Percentiles rank a stretch among this genome's conserved stretches.
phyloP scores from a whole-genome alignment of 768 basidiomycete genomes.

The Botryobasidium botryosum region DNA sequence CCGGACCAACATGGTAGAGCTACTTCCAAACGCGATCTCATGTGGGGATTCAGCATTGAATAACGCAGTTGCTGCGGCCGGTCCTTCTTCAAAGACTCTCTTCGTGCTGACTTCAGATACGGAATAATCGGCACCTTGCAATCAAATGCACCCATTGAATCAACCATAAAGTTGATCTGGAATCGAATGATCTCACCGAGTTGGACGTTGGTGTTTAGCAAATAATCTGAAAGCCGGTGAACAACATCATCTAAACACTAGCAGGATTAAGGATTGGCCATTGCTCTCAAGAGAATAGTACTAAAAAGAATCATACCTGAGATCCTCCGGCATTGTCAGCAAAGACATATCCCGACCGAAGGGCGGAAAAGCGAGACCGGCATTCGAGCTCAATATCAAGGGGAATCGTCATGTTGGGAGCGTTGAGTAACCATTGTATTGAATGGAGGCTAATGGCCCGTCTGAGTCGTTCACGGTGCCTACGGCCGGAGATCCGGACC shows the following conservation, averaged over 20 bases:
- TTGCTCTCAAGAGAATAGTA: neutral
- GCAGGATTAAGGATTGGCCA: neutral
- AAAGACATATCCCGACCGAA: too few species aligned
- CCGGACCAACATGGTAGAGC: constrained; percentile 51
- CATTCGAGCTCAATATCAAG: too few species aligned
- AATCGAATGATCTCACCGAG: constrained; percentile 21
- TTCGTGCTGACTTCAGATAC: constrained; percentile 36
- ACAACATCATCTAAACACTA: constrained; percentile 32
- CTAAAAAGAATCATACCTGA: constrained; percentile 22
- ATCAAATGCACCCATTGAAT: neutral
- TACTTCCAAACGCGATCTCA: constrained; percentile 51
- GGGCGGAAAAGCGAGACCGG: too few species aligned
- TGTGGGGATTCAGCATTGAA: constrained; percentile 45
- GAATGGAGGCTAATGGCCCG: too few species aligned
- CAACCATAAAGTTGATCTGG: neutral
- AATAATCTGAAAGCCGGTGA: constrained; percentile 46
- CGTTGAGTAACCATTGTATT: too few species aligned
- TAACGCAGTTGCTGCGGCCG: constrained; percentile 35
- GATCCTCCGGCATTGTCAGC: constrained; percentile 70
- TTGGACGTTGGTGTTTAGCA: constrained; percentile 56
- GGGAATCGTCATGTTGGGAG: too few species aligned
- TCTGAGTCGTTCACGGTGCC: too few species aligned
- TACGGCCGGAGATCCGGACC: too few species aligned
- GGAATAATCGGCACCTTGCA: constrained; percentile 41
- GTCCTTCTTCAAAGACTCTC: constrained; percentile 30